phyloP scores from a whole-genome alignment of 768 basidiomycete species.

The Hebeloma cylindrosporum region DNA sequence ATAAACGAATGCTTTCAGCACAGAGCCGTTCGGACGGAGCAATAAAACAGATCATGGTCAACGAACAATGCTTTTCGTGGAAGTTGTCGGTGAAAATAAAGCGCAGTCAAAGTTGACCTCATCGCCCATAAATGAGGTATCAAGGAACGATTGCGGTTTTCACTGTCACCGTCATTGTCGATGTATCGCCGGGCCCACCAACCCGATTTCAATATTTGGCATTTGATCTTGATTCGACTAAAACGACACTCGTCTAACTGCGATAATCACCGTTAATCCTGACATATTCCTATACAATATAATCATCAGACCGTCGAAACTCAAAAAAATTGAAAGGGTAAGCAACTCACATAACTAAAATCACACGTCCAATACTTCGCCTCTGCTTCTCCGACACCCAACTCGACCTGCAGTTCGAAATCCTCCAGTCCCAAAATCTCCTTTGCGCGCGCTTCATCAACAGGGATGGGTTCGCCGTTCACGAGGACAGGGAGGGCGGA shows the following conservation, averaged over 20 bases:
- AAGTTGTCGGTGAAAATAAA: too few species aligned
- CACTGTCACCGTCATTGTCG: too few species aligned
- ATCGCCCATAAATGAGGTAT: too few species aligned
- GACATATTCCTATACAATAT: constrained; percentile 77
- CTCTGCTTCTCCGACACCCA: constrained; percentile 70
- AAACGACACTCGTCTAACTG: constrained; percentile 19
- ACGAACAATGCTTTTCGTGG: too few species aligned
- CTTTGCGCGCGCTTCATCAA: constrained; percentile 85
- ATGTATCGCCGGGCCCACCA: too few species aligned
- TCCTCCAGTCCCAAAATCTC: constrained; percentile 82
- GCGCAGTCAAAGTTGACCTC: too few species aligned
- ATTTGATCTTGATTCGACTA: too few species aligned
- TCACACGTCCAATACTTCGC: constrained; percentile 97
- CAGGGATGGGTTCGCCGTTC: constrained; percentile 87
- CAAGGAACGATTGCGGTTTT: too few species aligned
- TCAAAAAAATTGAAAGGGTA: constrained; percentile 1
- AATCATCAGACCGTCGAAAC: neutral
- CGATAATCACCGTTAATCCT: constrained; percentile 93
- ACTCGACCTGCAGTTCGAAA: constrained; percentile 79
- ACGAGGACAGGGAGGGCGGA: constrained; percentile 72
- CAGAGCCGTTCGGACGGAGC: too few species aligned
- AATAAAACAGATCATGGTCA: too few species aligned
- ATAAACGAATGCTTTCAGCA: too few species aligned
- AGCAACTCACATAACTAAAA: constrained; percentile 95
- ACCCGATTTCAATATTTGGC: too few species aligned